A percentile compares a stretch with the other conserved stretches of the same genome.
These are phyloP conservation scores for Magnusiomyces suaveolens DNA, from an alignment of 1,139 yeast species.

Conservation along the genomic window DNA sequence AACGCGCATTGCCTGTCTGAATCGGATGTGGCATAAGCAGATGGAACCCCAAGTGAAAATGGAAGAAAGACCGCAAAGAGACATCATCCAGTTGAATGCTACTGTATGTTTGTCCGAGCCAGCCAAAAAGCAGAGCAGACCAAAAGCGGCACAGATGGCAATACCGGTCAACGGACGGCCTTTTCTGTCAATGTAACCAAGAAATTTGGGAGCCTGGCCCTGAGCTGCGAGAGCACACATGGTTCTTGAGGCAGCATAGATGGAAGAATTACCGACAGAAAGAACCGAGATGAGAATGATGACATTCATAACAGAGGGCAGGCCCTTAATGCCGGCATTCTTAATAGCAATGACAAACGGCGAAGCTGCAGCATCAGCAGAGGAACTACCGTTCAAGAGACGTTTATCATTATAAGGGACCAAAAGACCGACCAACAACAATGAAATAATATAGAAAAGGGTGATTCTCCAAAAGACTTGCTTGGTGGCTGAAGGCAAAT, in stretches of 20 bases:
- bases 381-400: slow-evolving; percentile 37
- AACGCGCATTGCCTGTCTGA: slow-evolving; percentile 59
- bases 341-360: slow-evolving; percentile 67
- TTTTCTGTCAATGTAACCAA: slow-evolving; percentile 61
- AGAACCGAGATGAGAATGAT: slow-evolving; percentile 63
- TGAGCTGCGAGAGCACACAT: slow-evolving; percentile 73
- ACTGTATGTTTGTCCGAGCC: slow-evolving; percentile 67
- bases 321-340: slow-evolving; percentile 47
- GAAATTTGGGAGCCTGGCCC: slow-evolving; percentile 66
- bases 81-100: slow-evolving; percentile 71
- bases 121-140: slow-evolving; percentile 55
- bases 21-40: slow-evolving; percentile 64
- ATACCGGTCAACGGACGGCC: slow-evolving; percentile 73
- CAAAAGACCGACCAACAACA: slow-evolving; percentile 50
- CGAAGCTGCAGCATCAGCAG: slow-evolving; percentile 50
- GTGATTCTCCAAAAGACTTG: slow-evolving; percentile 65
- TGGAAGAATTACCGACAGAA: slow-evolving; percentile 67
- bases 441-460: slow-evolving; percentile 51
- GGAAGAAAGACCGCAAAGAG: slow-evolving; percentile 71
- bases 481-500: slow-evolving; percentile 57
- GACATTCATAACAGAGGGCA: slow-evolving; percentile 64
- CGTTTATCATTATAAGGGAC: slow-evolving; percentile 52
- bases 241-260: slow-evolving; percentile 73
- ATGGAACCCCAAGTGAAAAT: slow-evolving; percentile 76
- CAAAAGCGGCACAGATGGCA: slow-evolving; percentile 46